phyloP scores from a whole-genome alignment of 2,329 filamentous ascomycete genomes.

The Fusarium protoensiforme region DNA sequence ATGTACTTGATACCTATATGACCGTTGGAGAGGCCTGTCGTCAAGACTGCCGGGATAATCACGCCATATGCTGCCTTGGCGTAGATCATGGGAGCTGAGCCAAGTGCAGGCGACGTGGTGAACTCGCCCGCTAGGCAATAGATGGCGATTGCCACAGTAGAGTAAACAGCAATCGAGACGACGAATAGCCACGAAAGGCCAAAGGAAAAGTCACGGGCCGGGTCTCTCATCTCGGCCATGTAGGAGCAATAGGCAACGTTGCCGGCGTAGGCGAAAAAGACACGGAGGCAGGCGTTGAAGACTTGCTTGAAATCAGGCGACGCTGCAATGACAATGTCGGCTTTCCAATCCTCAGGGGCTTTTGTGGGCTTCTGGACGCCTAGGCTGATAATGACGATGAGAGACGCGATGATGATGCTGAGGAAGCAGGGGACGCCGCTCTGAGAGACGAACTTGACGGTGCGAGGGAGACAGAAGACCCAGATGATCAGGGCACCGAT shows the following conservation, averaged over 20 bases:
- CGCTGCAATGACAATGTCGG: conserved; percentile 6
- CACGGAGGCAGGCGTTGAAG: conserved; percentile 7
- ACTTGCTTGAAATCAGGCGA: conserved; percentile 14
- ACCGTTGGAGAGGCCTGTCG: conserved; percentile 24
- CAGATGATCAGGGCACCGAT: background rate
- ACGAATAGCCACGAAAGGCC: conserved; percentile 12
- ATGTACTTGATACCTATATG: conserved; percentile 33
- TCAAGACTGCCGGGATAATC: conserved; percentile 27
- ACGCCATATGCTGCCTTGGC: conserved; percentile 34
- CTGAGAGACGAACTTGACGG: conserved; percentile 9
- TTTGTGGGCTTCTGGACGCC: background rate
- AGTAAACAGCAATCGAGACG: conserved; percentile 23
- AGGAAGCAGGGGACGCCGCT: conserved; percentile 6
- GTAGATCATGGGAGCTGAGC: conserved; percentile 19
- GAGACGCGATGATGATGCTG: conserved; percentile 1
- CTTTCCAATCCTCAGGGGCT: conserved; percentile 3
- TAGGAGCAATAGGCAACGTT: conserved; percentile 32
- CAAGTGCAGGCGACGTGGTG: conserved; percentile 23
- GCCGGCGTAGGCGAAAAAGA: conserved; percentile 29
- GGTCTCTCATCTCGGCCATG: conserved; percentile 33
- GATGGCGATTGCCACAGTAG: conserved; percentile 20
- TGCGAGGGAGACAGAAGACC: conserved; percentile 1
- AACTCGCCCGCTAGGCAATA: conserved; percentile 26
- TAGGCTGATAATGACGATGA: conserved; percentile 9
- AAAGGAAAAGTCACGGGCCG: conserved; percentile 22